Conservation (phyloP, 2,329 filamentous ascomycete species). For the Fusarium vanettenii region DNA sequence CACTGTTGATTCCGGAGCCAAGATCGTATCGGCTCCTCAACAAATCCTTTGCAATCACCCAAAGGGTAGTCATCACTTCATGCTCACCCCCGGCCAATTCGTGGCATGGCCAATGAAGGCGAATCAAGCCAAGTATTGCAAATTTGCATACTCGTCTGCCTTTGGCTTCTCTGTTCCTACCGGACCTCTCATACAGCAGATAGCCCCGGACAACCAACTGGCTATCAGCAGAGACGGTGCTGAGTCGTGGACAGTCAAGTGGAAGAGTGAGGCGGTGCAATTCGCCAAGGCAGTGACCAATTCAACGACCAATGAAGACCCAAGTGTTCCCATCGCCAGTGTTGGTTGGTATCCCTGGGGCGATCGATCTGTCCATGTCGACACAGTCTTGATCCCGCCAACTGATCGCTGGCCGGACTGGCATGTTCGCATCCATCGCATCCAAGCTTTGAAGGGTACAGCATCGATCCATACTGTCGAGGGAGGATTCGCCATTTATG, state of each 20-base stretch:
- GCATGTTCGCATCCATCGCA: conserved; percentile 45
- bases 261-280: conserved; percentile 36
- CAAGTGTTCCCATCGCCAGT: neutral
- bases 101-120: conserved; percentile 53
- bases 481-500: conserved; percentile 35
- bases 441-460: neutral
- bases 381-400: conserved; percentile 45
- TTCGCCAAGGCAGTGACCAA: neutral
- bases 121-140: conserved; percentile 58
- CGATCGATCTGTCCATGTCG: conserved; percentile 40
- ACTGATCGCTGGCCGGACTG: conserved; percentile 49
- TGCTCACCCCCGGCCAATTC: conserved; percentile 55
- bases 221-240: conserved; percentile 46
- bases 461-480: conserved; percentile 23
- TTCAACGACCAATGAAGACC: fast-evolving
- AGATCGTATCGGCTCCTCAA: conserved; percentile 45
- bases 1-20: neutral
- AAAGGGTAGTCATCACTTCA: conserved; percentile 53
- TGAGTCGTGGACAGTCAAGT: conserved; percentile 47
- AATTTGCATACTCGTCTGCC: conserved; percentile 61
- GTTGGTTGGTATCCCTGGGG: conserved; percentile 43
- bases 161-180: conserved; percentile 59
- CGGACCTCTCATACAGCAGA: conserved; percentile 49
- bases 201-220: conserved; percentile 48
- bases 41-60: conserved; percentile 58